Evolutionary conservation across 2,329 filamentous ascomycete species (phyloP).

Genomic region (Beauveria asiatica): DNA sequence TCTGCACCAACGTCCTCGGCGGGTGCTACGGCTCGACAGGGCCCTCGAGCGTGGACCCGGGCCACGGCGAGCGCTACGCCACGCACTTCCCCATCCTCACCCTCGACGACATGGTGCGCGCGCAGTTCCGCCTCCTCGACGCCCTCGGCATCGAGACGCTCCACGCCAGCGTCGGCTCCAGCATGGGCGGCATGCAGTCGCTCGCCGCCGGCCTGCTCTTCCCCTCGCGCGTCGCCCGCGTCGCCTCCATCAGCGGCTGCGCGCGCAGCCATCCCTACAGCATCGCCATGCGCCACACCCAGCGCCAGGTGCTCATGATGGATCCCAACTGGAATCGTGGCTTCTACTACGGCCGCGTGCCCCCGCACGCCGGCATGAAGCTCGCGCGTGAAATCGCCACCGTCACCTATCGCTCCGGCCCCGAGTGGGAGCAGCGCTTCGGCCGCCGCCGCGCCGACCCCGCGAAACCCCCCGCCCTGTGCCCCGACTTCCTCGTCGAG

Average conservation of each 20-base stretch:
- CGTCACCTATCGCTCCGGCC: slow-evolving; percentile 91
- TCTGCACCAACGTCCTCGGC: slow-evolving; percentile 94
- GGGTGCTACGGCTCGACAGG: slow-evolving; percentile 95
- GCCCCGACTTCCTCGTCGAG: slow-evolving; percentile 94
- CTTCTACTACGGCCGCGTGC: slow-evolving; percentile 82
- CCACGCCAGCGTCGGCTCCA: slow-evolving; percentile 87
- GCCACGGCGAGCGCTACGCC: slow-evolving; percentile 79
- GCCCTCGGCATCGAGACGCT: slow-evolving; percentile 65
- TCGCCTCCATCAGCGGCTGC: slow-evolving; percentile 88
- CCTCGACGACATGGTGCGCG: slow-evolving; percentile 94
- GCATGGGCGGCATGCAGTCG: slow-evolving; percentile 98
- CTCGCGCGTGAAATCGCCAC: slow-evolving; percentile 94
- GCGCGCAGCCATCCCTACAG: slow-evolving; percentile 94
- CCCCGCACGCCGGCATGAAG: slow-evolving; percentile 95
- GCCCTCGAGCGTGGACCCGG: slow-evolving; percentile 78
- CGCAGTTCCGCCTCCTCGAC: slow-evolving; percentile 86
- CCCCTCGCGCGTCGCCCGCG: slow-evolving; percentile 68
- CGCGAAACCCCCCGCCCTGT: slow-evolving; percentile 81
- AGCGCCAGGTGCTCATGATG: slow-evolving; percentile 98
- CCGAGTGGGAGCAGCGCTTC: slow-evolving; percentile 96
- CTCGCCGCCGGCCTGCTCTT: slow-evolving; percentile 80
- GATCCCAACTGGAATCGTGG: slow-evolving; percentile 94
- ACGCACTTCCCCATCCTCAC: slow-evolving; percentile 94
- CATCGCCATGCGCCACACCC: slow-evolving; percentile 96
- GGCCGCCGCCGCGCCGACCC: slow-evolving; percentile 79